Evolutionary conservation across 352 stramenopile species (phyloP), one percentile per base, ranked within the genome.

Genomic region (Globisporangium yorkense): DNA sequence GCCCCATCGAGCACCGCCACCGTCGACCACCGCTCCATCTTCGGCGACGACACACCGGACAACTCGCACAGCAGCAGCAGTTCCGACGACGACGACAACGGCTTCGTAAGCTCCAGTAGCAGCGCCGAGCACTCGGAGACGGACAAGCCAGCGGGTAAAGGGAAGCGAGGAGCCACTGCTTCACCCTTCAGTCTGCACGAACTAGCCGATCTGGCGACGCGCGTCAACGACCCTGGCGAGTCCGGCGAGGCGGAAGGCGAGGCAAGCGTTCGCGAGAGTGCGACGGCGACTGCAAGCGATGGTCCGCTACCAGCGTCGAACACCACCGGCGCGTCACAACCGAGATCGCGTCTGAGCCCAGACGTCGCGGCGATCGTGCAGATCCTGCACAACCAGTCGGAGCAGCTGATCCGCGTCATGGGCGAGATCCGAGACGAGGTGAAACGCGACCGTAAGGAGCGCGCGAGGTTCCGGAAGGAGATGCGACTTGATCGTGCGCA

Each of bases 361-460:
- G 57, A 62, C 5, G 12, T 62, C 9, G 24, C 41, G 8, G 44
- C 31, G 9, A 51, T 62, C 3, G 41, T 47, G 13, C 10, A 53
- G 16, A 39, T 62, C 16, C 40, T 62, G 6, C 35, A 56, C 6
- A 52, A 35, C 10, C 57, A 62, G 48, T 62, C 57, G 20, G 48
- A 52, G 49, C 49, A 62, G 9, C 51, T 62, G 48, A 9, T 57
- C 5, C 39, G 29, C 41, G 57, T 47, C 2, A 51, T 62, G 48
- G 27, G 44, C 16, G 49, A 56, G 21, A 62, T 62, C n/a, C 57
- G 57, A 3, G 57, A 62, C 33, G 57, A 62, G 41, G 46, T 62
- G 6, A 44, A 49, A 6, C n/a, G 18, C 18, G 57, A 62, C 33
- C 57, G 57, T 2, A 29, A 62, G 40, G 48, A 60, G n/a, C 54